phyloP scores from a whole-genome alignment of 1,139 yeast genomes.

The Suhomyces kunorum region DNA sequence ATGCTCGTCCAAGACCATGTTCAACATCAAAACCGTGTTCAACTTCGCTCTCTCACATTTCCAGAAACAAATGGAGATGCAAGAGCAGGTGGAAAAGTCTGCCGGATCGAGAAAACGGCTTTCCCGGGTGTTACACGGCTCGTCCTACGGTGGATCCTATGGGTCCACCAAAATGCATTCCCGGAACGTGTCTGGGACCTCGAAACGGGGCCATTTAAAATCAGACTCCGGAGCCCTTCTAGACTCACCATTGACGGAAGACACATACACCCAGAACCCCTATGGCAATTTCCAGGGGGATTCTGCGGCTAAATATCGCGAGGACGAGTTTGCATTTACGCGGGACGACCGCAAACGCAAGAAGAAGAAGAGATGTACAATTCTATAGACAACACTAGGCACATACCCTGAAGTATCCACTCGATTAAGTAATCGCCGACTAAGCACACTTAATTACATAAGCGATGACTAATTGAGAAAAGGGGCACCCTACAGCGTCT shows the following conservation, averaged over 20 bases:
- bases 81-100: constrained; percentile 42
- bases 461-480: neutral
- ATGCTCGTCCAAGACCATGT: constrained; percentile 74
- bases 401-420: no score
- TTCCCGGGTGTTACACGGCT: constrained; percentile 30
- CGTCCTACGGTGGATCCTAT: constrained; percentile 25
- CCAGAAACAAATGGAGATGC: constrained; percentile 36
- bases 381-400: constrained; percentile 28
- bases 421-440: no score
- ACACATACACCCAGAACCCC: constrained; percentile 31
- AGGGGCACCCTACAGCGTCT: constrained; percentile 1
- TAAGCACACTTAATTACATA: constrained; percentile 1
- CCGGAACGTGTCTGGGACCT: constrained; percentile 17
- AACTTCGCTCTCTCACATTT: constrained; percentile 49
- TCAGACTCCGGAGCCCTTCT: constrained; percentile 41
- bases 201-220: constrained; percentile 32
- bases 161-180: constrained; percentile 14
- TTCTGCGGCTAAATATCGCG: constrained; percentile 28
- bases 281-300: constrained; percentile 29
- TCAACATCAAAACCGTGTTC: constrained; percentile 68
- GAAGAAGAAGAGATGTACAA: constrained; percentile 35
- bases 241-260: constrained; percentile 44
- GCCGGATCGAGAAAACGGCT: constrained; percentile 32
- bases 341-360: constrained; percentile 34
- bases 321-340: constrained; percentile 48